Conservation (phyloP, 192 early-diverging fungal genomes). For the Rhizoclosmatium globosum region DNA sequence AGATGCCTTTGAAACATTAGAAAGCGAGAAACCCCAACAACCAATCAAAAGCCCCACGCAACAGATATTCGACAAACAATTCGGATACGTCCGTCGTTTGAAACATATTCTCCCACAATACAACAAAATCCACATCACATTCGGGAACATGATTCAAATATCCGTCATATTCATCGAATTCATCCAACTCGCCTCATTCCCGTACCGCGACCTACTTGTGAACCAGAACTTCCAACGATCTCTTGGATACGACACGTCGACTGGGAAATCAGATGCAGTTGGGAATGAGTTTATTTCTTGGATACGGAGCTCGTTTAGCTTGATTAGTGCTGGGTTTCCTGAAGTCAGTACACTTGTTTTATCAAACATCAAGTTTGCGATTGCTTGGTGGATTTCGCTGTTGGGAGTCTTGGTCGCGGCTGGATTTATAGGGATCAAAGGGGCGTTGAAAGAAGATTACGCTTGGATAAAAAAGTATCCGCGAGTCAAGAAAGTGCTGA, state of each 20-base stretch:
- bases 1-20: too few relatives aligned
- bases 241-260: not conserved
- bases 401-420: constrained; percentile 30
- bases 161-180: constrained; percentile 77
- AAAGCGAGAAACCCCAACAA: too few relatives aligned
- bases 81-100: constrained; percentile 34
- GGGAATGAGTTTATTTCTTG: constrained; percentile 23
- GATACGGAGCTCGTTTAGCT: constrained; percentile 13
- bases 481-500: constrained; percentile 5
- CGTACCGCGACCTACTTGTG: constrained; percentile 70
- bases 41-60: too few relatives aligned
- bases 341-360: constrained; percentile 10
- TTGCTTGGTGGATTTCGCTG: constrained; percentile 44
- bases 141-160: constrained; percentile 76
- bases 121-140: constrained; percentile 19
- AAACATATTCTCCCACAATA: constrained; percentile 48
- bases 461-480: not conserved
- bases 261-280: constrained; percentile 11
- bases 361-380: constrained; percentile 38
- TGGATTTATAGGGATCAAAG: not conserved
- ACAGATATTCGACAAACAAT: constrained; percentile 25
- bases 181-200: constrained; percentile 81
- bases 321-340: constrained; percentile 35
- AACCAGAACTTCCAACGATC: constrained; percentile 37
- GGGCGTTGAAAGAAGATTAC: not conserved